Conservation (phyloP, 352 stramenopile genomes). For the Globisporangium canariense region DNA sequence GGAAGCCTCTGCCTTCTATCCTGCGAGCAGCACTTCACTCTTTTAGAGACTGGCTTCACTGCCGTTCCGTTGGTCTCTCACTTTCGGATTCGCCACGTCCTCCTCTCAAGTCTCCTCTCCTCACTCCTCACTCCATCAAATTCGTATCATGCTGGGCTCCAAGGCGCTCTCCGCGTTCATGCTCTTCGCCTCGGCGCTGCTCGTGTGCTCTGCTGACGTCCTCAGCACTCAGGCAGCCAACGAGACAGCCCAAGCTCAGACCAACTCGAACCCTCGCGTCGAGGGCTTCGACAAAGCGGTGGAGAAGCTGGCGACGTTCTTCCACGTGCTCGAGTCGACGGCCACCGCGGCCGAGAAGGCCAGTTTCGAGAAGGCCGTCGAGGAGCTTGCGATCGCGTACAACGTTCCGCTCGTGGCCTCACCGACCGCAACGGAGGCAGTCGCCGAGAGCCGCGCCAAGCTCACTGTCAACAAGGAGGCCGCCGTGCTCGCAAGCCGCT, state of each 20-base stretch:
- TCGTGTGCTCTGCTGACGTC: not conserved
- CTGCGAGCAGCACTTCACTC: not conserved
- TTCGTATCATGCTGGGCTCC: constrained; percentile 10
- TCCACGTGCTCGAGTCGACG: constrained; percentile 10
- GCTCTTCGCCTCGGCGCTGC: not conserved
- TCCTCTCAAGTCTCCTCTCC: not conserved
- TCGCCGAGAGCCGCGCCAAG: constrained; percentile 14
- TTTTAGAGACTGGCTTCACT: not conserved
- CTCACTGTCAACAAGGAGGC: constrained; percentile 5
- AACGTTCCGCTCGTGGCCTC: constrained; percentile 25
- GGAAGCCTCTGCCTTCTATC: not conserved
- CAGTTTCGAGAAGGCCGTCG: constrained; percentile 22
- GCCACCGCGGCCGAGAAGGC: constrained; percentile 9
- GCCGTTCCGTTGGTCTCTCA: constrained; percentile 3
- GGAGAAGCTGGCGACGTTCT: constrained; percentile 17
- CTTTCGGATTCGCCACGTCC: constrained; percentile 1
- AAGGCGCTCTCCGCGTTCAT: not conserved
- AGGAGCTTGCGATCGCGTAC: constrained; percentile 28
- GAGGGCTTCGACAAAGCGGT: constrained; percentile 16
- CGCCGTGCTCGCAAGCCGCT: constrained; percentile 18
- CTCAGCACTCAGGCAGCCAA: not conserved
- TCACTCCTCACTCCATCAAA: not conserved
- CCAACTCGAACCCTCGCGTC: not conserved
- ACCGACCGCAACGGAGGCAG: constrained; percentile 18
- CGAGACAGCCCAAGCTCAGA: not conserved